These are phyloP conservation scores for Pholiota adiposa DNA, from an alignment of 1,284 basidiomycete genomes.

Conservation along the genomic window DNA sequence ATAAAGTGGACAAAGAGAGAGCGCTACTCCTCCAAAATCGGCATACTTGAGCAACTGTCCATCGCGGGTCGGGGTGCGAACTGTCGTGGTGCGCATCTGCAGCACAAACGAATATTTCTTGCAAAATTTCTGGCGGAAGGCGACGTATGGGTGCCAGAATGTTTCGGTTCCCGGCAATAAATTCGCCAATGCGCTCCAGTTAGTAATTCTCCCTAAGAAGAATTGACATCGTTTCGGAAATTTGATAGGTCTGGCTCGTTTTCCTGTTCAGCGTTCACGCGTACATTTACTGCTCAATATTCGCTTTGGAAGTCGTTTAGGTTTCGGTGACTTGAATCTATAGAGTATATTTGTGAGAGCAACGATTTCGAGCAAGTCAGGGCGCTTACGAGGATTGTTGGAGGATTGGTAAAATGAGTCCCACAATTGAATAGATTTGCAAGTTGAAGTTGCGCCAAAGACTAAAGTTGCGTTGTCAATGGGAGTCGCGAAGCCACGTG, in stretches of 20 bases:
- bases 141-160: background rate
- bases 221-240: background rate
- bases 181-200: background rate
- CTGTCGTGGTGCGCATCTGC: background rate
- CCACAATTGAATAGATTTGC: no score
- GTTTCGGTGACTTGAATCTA: no score
- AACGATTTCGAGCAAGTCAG: no score
- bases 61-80: background rate
- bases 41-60: background rate
- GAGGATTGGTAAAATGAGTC: no score
- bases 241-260: background rate
- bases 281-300: no score
- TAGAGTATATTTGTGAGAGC: no score
- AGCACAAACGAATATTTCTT: background rate
- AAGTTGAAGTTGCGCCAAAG: no score
- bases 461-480: no score
- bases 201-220: background rate
- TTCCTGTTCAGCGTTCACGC: no score
- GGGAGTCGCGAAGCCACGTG: no score
- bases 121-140: background rate
- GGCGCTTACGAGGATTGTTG: no score
- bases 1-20: background rate
- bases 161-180: background rate
- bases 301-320: no score
- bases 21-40: background rate